Base-by-base conservation (phyloP, 176 grass and related monocot species). In the Phyllostachys edulis region DNA sequence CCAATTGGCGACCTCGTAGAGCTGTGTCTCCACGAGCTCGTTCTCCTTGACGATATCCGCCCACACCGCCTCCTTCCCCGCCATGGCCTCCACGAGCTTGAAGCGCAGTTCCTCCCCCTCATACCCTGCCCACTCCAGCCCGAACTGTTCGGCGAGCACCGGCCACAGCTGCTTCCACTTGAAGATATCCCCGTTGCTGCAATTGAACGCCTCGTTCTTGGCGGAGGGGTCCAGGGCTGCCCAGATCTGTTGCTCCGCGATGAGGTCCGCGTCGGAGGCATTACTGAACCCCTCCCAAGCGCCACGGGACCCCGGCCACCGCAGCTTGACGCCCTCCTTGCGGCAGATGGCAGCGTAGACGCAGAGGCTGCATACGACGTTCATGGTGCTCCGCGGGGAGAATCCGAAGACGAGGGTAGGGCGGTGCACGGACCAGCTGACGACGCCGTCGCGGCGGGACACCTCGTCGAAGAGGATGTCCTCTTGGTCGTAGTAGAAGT, bases 231-330 rank as follows among this genome's bases (percentile, higher is more conserved):
- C 90, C 0, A 95, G 88, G 5, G 88, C 86, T 1, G 88, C 93
- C 90, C 93, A 95, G 71, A 92, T 92, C 90, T 92, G 79, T 11
- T 95, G 93, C 87, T 97, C 94, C 1, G 94, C 94, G 45, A 97
- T 63, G 1, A 97, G 84, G 63, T 97, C 94, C 0, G 91, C 88
- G 21, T 97, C 94, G 12, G 94, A 93, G n/a, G 91, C 86, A 40
- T 91, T 85, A 64, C 55, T 70, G 89, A 97, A 97, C 0, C 94
- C 94, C 13, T 89, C 80, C 94, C 94, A 97, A 0, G 63, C 47
- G 7, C 61, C n/a, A 23, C 75, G 21, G 1, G 55, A 80, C 2
- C 91, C 94, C 0, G 89, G 89, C 91, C 89, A 97, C 42, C 87
- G 86, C 36, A 93, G 73, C 63, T 24, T 76, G 24, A 72, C 9